Percentiles rank a stretch among this genome's conserved stretches.
Evolutionary conservation across 257 asterid genomes (phyloP).

Genomic region (Mentha longifolia): DNA sequence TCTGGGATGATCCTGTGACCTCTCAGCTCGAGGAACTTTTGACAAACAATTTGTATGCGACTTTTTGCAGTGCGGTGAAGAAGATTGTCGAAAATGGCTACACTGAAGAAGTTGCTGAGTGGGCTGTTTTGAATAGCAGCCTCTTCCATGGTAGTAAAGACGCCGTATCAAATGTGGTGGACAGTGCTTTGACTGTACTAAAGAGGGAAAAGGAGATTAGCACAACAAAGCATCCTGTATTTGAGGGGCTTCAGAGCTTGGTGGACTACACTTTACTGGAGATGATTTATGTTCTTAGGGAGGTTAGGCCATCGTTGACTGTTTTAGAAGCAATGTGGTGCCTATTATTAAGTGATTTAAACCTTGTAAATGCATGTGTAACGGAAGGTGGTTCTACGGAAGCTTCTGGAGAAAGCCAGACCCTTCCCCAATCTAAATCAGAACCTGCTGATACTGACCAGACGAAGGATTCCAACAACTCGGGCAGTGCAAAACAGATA

Average conservation of each 20-base stretch:
- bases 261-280: constrained; percentile 71
- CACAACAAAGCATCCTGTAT: constrained; percentile 39
- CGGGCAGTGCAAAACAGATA: constrained; percentile 29
- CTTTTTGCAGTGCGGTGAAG: constrained; percentile 56
- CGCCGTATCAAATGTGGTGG: constrained; percentile 60
- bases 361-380: constrained; percentile 66
- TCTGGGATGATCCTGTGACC: constrained; percentile 67
- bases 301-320: constrained; percentile 59
- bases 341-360: constrained; percentile 67
- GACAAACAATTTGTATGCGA: constrained; percentile 40
- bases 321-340: constrained; percentile 80
- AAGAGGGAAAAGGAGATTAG: constrained; percentile 46
- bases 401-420: constrained; percentile 34
- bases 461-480: constrained; percentile 34
- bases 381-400: constrained; percentile 43
- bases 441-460: constrained; percentile 39
- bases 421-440: constrained; percentile 27
- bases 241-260: constrained; percentile 55
- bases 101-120: constrained; percentile 59
- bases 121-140: constrained; percentile 66
- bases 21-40: constrained; percentile 63
- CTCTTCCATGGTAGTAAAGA: constrained; percentile 68
- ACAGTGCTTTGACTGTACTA: constrained; percentile 65
- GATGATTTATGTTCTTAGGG: constrained; percentile 77
- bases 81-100: constrained; percentile 63